Base-by-base conservation (phyloP, 805 yeast species). In the Ogataea trehalophila region DNA sequence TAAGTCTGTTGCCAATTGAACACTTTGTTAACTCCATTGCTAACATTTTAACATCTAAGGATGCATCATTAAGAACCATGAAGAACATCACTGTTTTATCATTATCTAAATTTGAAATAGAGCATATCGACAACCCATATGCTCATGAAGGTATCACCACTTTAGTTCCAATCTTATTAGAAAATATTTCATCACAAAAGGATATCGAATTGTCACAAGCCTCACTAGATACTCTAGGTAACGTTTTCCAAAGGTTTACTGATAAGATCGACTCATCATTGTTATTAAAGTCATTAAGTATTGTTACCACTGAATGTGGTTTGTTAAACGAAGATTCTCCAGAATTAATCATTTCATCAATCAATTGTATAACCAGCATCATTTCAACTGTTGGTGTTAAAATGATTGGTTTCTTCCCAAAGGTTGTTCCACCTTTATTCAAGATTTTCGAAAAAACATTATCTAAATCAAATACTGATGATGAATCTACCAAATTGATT, bases 361-460 rank as follows among this genome's bases (percentile, higher is more conserved):
- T 89, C 48, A 79, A 83, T 55, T 81, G 85, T 49, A 77, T 88
- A 51, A 80, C 87, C 47, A 80, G 82, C 54, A 69, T 89, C 47
- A 77, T 88, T 46, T 79, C 82, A 44, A 77, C 81, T 22, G 66
- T 91, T 41, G 99, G 99, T 45, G 91, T 95, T 17, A 87, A 89
- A 60, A 75, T 84, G 52, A 84, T 94, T 61, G 91, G 95, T 6
- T 79, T 75, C 60, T 87, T 90, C 73, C 88, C 97, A 33, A 84
- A 83, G 65, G 83, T 91, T 60, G 79, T 94, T 51, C 88, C 90
- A 15, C 87, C 89, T 14, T 72, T 87, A 11, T 72, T 89, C 46
- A 69, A 71, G 26, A 74, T 87, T 36, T 85, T 87, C 68, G 72
- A 75, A 29, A 54, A 64, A 8, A 68, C 75, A 22, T 59, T 61